Percentiles rank a stretch among this genome's conserved stretches.
These are phyloP conservation scores for Akanthomyces dipterigenus DNA, from an alignment of 2,329 filamentous ascomycete species.

Conservation along the genomic window DNA sequence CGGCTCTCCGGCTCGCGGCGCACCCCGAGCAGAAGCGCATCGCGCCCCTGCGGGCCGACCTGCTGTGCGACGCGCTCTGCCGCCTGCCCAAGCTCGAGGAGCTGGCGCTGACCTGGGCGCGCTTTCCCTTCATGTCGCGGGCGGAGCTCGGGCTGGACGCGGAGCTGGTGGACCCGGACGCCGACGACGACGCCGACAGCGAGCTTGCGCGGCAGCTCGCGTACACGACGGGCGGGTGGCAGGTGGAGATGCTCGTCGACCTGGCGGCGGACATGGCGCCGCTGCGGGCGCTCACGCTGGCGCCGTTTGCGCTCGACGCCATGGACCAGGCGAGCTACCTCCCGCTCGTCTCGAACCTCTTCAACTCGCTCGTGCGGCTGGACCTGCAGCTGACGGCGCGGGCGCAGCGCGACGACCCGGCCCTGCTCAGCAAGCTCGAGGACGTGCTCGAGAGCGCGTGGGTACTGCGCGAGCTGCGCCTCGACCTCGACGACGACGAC, in stretches of 20 bases:
- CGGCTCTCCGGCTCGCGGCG: background rate
- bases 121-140: background rate
- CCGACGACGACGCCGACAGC: background rate
- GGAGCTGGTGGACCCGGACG: background rate
- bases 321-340: slow-evolving; percentile 6
- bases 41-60: background rate
- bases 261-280: slow-evolving; percentile 1
- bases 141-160: background rate
- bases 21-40: background rate
- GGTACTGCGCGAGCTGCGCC: slow-evolving; percentile 1
- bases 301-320: slow-evolving; percentile 1
- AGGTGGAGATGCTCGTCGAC: slow-evolving; percentile 4
- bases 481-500: background rate
- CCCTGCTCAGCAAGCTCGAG: slow-evolving; percentile 2
- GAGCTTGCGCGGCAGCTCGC: background rate
- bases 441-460: background rate
- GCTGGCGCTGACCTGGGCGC: slow-evolving; percentile 1
- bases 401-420: background rate
- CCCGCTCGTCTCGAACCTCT: slow-evolving; percentile 3
- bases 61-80: background rate
- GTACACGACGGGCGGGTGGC: slow-evolving; percentile 2
- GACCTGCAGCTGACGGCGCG: background rate
- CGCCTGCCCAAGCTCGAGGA: background rate
- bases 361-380: slow-evolving; percentile 4
- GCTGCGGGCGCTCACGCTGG: background rate